Evolutionary conservation across 2,329 filamentous ascomycete genomes (phyloP).

Genomic region (Leptographium flavum): DNA sequence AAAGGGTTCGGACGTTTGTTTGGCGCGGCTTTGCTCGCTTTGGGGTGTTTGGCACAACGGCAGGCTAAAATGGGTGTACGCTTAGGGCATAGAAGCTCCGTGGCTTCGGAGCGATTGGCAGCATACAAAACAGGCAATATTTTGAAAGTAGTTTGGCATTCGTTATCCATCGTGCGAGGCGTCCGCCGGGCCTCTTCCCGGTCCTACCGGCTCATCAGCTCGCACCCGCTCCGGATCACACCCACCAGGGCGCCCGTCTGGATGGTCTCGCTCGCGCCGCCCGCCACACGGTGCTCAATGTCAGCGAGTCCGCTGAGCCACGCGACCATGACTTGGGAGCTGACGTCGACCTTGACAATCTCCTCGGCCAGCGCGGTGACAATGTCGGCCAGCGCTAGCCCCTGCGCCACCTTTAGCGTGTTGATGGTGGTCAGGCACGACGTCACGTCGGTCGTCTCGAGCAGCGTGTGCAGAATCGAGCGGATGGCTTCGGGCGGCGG

Average conservation of each 20-base stretch:
- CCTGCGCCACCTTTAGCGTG: constrained; percentile 70
- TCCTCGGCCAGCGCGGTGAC: constrained; percentile 77
- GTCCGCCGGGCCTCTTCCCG: too few species aligned
- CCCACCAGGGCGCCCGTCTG: constrained; percentile 91
- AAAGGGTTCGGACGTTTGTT: too few species aligned
- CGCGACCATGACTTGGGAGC: constrained; percentile 70
- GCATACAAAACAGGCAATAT: too few species aligned
- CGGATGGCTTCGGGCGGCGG: constrained; percentile 81
- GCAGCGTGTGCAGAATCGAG: constrained; percentile 69
- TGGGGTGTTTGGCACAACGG: too few species aligned
- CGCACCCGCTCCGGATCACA: constrained; percentile 73
- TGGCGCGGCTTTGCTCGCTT: too few species aligned
- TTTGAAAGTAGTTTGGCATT: too few species aligned
- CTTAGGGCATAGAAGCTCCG: too few species aligned
- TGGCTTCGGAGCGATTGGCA: too few species aligned
- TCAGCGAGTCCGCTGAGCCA: constrained; percentile 89
- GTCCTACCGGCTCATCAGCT: constrained; percentile 34
- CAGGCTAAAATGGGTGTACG: too few species aligned
- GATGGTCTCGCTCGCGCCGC: constrained; percentile 72
- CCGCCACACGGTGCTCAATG: constrained; percentile 80
- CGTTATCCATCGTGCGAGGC: constrained; percentile 2
- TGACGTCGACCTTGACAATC: constrained; percentile 68
- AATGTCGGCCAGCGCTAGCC: constrained; percentile 85
- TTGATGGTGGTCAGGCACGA: constrained; percentile 82
- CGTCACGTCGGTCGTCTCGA: constrained; percentile 75